Base-by-base conservation (phyloP, 805 yeast species). In the Ascoidea asiatica region DNA sequence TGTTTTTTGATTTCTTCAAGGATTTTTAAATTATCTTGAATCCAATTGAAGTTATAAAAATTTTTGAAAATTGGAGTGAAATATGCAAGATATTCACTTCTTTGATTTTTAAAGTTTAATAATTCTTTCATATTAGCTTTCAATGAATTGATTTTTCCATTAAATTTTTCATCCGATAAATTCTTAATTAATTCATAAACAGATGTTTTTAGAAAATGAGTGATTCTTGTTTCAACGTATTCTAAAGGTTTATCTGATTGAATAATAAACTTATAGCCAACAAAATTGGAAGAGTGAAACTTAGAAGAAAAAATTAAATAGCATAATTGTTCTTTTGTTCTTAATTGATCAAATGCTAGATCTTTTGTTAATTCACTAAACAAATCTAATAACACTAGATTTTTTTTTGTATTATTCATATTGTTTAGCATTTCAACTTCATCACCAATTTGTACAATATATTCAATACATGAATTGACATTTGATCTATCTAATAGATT, bases 301-400 rank as follows among this genome's bases (percentile, higher is more conserved):
- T 11, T 29, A 11, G 15, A 29, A 11, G 35, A 29, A 29, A 86
- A 87, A 0, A 89, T 97, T 49, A 89, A 88, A 56, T 89, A 89
- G 2, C 97, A 97, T 33, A 89, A 70, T 61, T 90, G 97, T 63
- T 89, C 97, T 53, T 85, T 81, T 5, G 97, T 89, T 61, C 97
- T 75, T 46, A 89, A 69, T 50, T 81, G 81, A 56, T 85, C 80
- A 62, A 89, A 90, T 46, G 89, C 83, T 4, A 95, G 96, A 57
- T 90, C 97, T 52, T 74, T 76, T 42, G 82, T 66, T 49, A 88
- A 71, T 48, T 86, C 90, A 0, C 82, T 73, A 42, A 85, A 61
- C 44, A 90, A 62, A 43, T 81, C 86, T 15, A 82, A 69, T 44
- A 72, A 55, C 0, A 79, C 72, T 40, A 75, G 64, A 21, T 56